Evolutionary conservation across 345 rosid genomes (phyloP), one percentile per base, ranked within the genome.

Genomic region (Firmiana major): DNA sequence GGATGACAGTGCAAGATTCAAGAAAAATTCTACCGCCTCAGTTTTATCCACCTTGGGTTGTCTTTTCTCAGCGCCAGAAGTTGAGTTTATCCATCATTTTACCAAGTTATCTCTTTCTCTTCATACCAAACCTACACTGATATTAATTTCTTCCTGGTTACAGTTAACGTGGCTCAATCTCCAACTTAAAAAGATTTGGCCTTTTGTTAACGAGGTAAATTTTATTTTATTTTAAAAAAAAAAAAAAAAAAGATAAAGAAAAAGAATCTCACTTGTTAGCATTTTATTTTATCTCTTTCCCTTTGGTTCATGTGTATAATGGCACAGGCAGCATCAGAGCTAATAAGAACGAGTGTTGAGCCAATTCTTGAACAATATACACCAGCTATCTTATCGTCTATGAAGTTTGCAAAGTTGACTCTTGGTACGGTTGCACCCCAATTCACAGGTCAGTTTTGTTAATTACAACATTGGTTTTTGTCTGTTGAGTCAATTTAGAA

Each of bases 401-500:
- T 95, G 78, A 90, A 83, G 81, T 95, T 95, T 84, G 92, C 97
- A 7, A 84, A 88, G 79, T 77, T 93, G 60, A 95, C 97, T 57
- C 97, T 95, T 40, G 99, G 98, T 9, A 95, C 99, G 54, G 91
- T 95, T 53, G 98, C 99, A 84, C 98, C 98, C 53, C 99, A 92
- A 80, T 93, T 95, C 80, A 95, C 94, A 84, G 97, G 99, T 93
- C 24, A 63, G 75, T 78, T 79, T 53, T 24, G 6, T 55, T 13
- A 12, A 26, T 71, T 51, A 24, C 9, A 49, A 53, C 60, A 31
- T 24, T 34, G 8, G 16, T 31, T 49, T 71, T 24, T 28, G 34
- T 31, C 40, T 4, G 40, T 48, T 26, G 7, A 49, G 38, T 24
- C 1, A 59, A 71, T 71, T 49, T 59, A 17, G 60, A 49, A 46